These are phyloP conservation scores for Lactifluus pinguis DNA, from an alignment of 768 basidiomycete species.

Conservation along the genomic window DNA sequence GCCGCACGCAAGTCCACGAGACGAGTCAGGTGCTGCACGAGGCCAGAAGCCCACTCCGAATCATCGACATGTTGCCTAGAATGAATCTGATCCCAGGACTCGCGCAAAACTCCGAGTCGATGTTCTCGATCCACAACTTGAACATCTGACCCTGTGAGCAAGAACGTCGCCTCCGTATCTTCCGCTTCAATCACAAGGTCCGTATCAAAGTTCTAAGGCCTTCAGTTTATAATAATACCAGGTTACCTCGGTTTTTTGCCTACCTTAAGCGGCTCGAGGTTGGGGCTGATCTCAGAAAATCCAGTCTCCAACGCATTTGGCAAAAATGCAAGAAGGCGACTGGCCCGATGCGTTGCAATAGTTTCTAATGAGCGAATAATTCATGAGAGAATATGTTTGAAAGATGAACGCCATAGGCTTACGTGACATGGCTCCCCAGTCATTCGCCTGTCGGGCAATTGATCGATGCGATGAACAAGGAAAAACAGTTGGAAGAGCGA, in stretches of 20 bases:
- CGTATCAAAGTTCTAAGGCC: constrained; percentile 43
- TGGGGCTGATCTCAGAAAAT: constrained; percentile 36
- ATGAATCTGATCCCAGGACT: constrained; percentile 26
- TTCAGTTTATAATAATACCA: too few relatives aligned
- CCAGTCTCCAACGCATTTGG: constrained; percentile 42
- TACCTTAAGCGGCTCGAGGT: constrained; percentile 44
- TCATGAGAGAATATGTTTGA: neutral
- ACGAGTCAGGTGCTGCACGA: constrained; percentile 32
- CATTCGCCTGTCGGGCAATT: constrained; percentile 37
- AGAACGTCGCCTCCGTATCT: constrained; percentile 32
- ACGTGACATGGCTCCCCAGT: constrained; percentile 61
- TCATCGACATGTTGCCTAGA: constrained; percentile 33
- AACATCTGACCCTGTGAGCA: too few relatives aligned
- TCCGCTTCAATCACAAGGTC: constrained; percentile 31
- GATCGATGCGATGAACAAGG: too few relatives aligned
- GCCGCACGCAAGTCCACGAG: constrained; percentile 36
- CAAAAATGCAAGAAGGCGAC: constrained; percentile 31
- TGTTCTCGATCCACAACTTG: too few relatives aligned
- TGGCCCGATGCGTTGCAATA: constrained; percentile 38
- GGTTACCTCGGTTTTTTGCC: too few relatives aligned
- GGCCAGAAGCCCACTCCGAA: constrained; percentile 31
- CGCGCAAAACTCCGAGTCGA: constrained; percentile 11
- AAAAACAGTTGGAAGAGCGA: too few relatives aligned
- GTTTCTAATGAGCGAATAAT: constrained; percentile 30
- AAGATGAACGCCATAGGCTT: constrained; percentile 19